A percentile compares a stretch with the other conserved stretches of the same genome.
phyloP scores from a whole-genome alignment of 345 rosid genomes.

The Syzygium aqueum region DNA sequence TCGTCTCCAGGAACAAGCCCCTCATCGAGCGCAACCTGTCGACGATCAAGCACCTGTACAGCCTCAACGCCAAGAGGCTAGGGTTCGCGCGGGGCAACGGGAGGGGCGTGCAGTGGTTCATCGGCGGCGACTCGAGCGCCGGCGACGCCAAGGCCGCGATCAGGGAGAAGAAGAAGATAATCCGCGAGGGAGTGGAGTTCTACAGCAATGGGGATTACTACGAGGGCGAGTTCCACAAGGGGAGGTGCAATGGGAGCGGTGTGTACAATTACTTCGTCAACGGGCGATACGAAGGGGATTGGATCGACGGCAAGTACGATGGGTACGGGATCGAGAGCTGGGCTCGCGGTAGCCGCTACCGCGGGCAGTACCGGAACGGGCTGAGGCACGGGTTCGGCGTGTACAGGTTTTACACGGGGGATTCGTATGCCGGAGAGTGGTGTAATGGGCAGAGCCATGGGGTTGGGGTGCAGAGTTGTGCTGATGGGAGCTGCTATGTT shows the following conservation, averaged over 20 bases:
- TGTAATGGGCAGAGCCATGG: constrained; percentile 95
- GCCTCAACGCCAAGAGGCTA: constrained; percentile 31
- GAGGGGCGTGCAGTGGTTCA: constrained; percentile 72
- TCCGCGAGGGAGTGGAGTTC: constrained; percentile 74
- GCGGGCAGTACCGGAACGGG: constrained; percentile 81
- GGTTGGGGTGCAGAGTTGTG: constrained; percentile 74
- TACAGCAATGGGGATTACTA: constrained; percentile 86
- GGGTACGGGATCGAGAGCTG: constrained; percentile 92
- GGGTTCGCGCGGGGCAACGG: constrained; percentile 24
- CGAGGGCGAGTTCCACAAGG: constrained; percentile 86
- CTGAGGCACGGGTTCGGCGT: constrained; percentile 75
- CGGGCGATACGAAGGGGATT: constrained; percentile 92
- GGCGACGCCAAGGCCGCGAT: background rate
- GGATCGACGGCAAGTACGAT: constrained; percentile 87
- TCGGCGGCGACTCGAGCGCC: constrained; percentile 29
- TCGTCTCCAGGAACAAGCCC: constrained; percentile 63
- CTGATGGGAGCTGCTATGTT: constrained; percentile 74
- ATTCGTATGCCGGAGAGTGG: constrained; percentile 91
- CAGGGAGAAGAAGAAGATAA: constrained; percentile 14
- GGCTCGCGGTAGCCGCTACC: constrained; percentile 88
- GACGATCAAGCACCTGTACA: constrained; percentile 37
- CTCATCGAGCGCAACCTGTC: constrained; percentile 41
- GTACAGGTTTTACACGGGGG: constrained; percentile 81
- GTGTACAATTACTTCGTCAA: constrained; percentile 68
- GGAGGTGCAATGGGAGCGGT: constrained; percentile 86